These are phyloP conservation scores for Inosperma sp. DNA, from an alignment of 768 basidiomycete genomes.

Conservation along the genomic window DNA sequence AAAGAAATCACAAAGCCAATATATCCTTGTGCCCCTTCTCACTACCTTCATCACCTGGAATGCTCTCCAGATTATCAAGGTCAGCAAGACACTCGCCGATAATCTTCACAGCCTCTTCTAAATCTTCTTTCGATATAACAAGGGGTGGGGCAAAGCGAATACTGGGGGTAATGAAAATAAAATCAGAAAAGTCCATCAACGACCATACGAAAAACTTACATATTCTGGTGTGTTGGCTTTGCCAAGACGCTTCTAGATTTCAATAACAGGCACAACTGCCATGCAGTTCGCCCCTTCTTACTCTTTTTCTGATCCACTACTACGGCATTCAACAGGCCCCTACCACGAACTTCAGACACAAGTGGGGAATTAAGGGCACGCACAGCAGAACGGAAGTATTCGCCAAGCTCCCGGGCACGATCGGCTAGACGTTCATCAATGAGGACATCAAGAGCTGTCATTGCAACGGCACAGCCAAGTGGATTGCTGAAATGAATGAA, in stretches of 20 bases:
- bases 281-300: conserved; percentile 75
- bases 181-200: background rate
- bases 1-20: too few relatives aligned
- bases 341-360: conserved; percentile 75
- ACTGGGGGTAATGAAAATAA: conserved; percentile 35
- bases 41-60: conserved; percentile 53
- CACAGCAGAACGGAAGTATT: conserved; percentile 69
- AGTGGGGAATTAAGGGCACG: conserved; percentile 61
- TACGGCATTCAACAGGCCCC: conserved; percentile 88
- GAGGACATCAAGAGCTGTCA: conserved; percentile 89
- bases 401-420: conserved; percentile 76
- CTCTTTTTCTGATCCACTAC: conserved; percentile 86
- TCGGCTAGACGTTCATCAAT: conserved; percentile 78
- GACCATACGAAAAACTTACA: conserved; percentile 47
- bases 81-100: conserved; percentile 77
- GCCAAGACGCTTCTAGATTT: conserved; percentile 90
- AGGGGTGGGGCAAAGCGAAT: conserved; percentile 96
- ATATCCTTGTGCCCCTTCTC: conserved; percentile 50
- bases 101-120: conserved; percentile 66
- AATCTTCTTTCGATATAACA: conserved; percentile 86
- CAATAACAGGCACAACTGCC: conserved; percentile 91
- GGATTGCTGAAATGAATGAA: conserved; percentile 69
- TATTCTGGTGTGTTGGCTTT: conserved; percentile 94
- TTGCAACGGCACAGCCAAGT: conserved; percentile 92
- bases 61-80: conserved; percentile 64